These are phyloP conservation scores for Cyathus pygmaeus DNA, from an alignment of 1,284 basidiomycete genomes.

Conservation along the genomic window DNA sequence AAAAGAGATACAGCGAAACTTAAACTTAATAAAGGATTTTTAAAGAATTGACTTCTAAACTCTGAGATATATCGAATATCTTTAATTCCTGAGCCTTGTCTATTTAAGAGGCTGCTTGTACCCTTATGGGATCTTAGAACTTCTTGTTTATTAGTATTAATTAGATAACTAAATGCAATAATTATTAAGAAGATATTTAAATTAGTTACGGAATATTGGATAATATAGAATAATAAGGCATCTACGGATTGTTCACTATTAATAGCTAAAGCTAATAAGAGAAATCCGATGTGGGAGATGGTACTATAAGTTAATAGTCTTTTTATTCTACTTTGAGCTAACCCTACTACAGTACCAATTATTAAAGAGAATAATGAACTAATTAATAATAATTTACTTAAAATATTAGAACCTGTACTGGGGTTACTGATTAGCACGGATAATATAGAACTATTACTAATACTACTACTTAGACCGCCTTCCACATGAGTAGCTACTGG, in stretches of 20 bases:
- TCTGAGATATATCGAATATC: constrained; percentile 25
- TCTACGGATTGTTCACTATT: constrained; percentile 17
- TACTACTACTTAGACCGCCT: too few species aligned
- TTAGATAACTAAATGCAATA: constrained; percentile 26
- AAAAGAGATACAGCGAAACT: constrained; percentile 27
- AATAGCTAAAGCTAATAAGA: constrained; percentile 20
- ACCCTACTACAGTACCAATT: too few species aligned
- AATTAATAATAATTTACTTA: too few species aligned
- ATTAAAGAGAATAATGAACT: too few species aligned
- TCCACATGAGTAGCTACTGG: too few species aligned
- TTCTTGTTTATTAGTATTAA: constrained; percentile 7
- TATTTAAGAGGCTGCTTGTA: neutral
- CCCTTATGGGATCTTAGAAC: neutral
- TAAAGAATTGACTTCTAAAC: constrained; percentile 21
- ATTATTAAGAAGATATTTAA: constrained; percentile 28
- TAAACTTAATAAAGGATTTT: constrained; percentile 24
- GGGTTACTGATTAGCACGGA: too few species aligned
- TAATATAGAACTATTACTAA: too few species aligned
- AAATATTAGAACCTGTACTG: too few species aligned
- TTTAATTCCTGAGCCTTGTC: neutral
- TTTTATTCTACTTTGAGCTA: too few species aligned
- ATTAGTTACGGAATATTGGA: constrained; percentile 27
- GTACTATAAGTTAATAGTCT: constrained; percentile 20
- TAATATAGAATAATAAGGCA: constrained; percentile 20
- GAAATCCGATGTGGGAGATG: constrained; percentile 15